Evolutionary conservation across 1,139 yeast genomes (phyloP), one percentile per base, ranked within the genome.

Genomic region (Magnusiomyces suaveolens): DNA sequence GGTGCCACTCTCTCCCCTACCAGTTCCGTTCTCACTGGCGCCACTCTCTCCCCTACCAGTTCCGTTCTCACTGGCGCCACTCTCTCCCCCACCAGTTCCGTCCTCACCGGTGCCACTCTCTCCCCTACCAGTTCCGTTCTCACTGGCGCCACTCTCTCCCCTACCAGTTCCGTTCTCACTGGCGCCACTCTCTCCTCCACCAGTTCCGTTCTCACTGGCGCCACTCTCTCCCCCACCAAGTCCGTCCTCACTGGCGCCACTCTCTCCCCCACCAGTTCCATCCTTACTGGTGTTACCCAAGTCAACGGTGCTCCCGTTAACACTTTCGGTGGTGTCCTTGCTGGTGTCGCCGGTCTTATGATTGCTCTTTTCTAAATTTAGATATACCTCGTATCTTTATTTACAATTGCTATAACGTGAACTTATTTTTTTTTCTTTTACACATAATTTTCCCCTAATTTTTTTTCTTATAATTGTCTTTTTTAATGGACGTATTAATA

Each of bases 61-160:
- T n/a, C n/a, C n/a, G n/a, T n/a, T n/a, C n/a, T n/a, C n/a, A n/a
- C n/a, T n/a, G n/a, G n/a, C n/a, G 14, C 36, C 36, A 32, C 36
- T 8, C 8, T 14, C 14, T 8, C 36, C 14, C 12, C 14, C 14
- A 8, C 36, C 12, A 18, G 43, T n/a, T 38, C 43, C 4, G 20
- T 10, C 6, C 8, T 38, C 38, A 46, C 51, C 29, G 46, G 52
- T 52, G 38, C 24, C 29, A 50, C 54, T 21, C 36, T 52, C 54
- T 51, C 58, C 26, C 47, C 52, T 21, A 54, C 58, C 26, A n/a
- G 51, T 36, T 14, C 43, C 18, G 8, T n/a, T n/a, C 8, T 38
- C 43, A 38, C 43, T n/a, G n/a, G n/a, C n/a, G n/a, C n/a, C n/a
- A 14, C 36, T 32, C 36, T 14, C 36, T 32, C 36, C 14, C 36